Percentiles rank a stretch among this genome's conserved stretches.
phyloP scores from a whole-genome alignment of 129 eudicot genomes.

The Flaveria bidentis region DNA sequence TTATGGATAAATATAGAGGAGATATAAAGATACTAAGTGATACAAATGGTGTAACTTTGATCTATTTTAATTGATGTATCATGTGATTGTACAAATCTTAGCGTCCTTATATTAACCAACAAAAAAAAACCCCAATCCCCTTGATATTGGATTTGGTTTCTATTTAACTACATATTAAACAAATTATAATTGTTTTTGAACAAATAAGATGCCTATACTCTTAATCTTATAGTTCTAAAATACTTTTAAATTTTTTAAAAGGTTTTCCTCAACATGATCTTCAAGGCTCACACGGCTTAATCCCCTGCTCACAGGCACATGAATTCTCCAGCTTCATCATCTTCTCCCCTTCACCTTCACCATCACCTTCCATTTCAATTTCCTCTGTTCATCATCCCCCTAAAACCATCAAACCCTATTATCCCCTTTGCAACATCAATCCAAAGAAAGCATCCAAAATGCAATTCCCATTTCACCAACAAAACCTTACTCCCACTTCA shows the following conservation, averaged over 20 bases:
- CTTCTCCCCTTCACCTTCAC: constrained; percentile 1
- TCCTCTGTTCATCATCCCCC: constrained; percentile 7
- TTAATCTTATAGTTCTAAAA: background rate
- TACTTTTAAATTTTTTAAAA: background rate
- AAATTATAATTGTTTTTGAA: too few species aligned
- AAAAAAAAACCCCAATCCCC: too few species aligned
- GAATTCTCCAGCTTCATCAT: constrained; percentile 18
- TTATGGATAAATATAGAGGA: too few species aligned
- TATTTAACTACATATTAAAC: too few species aligned
- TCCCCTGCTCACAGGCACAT: background rate
- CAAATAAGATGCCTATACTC: too few species aligned
- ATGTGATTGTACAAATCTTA: too few species aligned
- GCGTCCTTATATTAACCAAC: too few species aligned
- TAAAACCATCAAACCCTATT: constrained; percentile 5
- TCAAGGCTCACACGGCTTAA: background rate
- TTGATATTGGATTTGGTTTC: too few species aligned
- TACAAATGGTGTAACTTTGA: too few species aligned
- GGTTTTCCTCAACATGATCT: background rate
- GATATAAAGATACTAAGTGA: too few species aligned
- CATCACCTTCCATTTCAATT: constrained; percentile 14
- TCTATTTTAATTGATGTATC: too few species aligned
- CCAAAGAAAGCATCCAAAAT: constrained; percentile 1
- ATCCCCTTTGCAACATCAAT: constrained; percentile 17
- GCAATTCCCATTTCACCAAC: background rate
- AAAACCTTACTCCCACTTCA: constrained; percentile 20